Percentiles rank a stretch among this genome's conserved stretches.
Evolutionary conservation across 2,329 filamentous ascomycete species (phyloP).

Genomic region (Aspergillus phoenicis): DNA sequence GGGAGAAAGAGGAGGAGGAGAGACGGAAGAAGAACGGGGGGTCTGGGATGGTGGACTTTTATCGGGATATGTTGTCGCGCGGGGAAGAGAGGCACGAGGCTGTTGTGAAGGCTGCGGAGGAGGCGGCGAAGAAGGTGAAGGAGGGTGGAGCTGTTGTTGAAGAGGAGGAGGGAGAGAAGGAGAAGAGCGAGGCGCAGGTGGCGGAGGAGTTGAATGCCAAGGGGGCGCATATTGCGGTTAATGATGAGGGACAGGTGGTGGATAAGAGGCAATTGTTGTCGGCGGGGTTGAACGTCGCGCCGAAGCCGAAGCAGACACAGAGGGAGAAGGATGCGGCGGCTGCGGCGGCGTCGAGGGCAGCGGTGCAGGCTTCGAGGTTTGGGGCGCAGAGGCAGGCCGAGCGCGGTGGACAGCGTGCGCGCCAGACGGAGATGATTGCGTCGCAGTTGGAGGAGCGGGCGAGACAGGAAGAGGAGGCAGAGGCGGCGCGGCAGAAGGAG

Average conservation of each 20-base stretch:
- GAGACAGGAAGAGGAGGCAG: constrained; percentile 60
- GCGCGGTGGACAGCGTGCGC: constrained; percentile 51
- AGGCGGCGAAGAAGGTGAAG: constrained; percentile 40
- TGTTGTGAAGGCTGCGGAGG: constrained; percentile 57
- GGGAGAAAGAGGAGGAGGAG: constrained; percentile 58
- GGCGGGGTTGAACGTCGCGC: constrained; percentile 63
- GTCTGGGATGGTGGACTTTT: constrained; percentile 62
- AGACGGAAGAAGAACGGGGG: constrained; percentile 52
- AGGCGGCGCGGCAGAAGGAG: constrained; percentile 56
- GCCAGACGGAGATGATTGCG: constrained; percentile 64
- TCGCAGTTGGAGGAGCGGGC: constrained; percentile 59
- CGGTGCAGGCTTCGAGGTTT: constrained; percentile 23
- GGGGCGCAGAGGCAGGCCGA: constrained; percentile 39
- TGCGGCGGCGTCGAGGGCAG: constrained; percentile 19
- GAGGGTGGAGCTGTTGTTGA: constrained; percentile 32
- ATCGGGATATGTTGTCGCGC: constrained; percentile 61
- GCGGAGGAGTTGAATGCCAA: constrained; percentile 57
- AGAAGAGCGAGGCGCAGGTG: constrained; percentile 56
- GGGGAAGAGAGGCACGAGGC: constrained; percentile 61
- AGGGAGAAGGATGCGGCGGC: constrained; percentile 22
- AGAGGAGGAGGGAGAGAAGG: constrained; percentile 35
- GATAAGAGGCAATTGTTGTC: constrained; percentile 65
- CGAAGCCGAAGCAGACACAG: constrained; percentile 50
- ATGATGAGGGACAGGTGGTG: constrained; percentile 66
- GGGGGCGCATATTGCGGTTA: constrained; percentile 58